Base-by-base conservation (phyloP, 345 rosid genomes). In the Acer negundo region DNA sequence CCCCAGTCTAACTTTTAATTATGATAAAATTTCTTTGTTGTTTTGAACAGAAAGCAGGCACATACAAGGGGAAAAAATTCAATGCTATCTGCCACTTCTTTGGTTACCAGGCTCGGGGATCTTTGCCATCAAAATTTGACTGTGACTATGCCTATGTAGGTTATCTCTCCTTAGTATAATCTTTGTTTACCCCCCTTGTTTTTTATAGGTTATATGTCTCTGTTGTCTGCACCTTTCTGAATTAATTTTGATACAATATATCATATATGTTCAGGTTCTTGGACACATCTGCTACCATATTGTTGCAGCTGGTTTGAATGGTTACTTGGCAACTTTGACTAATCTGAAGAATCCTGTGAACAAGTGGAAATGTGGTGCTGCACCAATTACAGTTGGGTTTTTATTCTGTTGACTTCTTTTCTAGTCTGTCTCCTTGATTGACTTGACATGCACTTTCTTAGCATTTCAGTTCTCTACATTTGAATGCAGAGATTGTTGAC, bases 21-120 rank as follows among this genome's bases (percentile, higher is more conserved):
- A 69, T 76, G 56, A 26, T 70, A 69, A 44, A 44, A 69, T 24
- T 19, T 49, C 19, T 75, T 42, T 74, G 7, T 49, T 65, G 42
- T 69, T 82, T 84, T 84, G 76, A 59, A 75, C 91, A 92, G 96
- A 92, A 92, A 89, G 93, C 88, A 80, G 98, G 96, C 81, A 90
- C 87, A 75, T 94, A 92, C 91, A 94, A 79, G 84, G 99, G 98
- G 71, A 96, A 94, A 82, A 96, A 94, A 78, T 90, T 96, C 86
- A 96, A 90, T 87, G 97, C 98, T 7, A 96, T 96, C 76, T 94
- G 97, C 89, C 98, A 96, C 86, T 96, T 96, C 84, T 96, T 96
- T 67, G 99, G 99, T 80, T 94, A 96, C 84, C 99, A 96, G 82
- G 99, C 99, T 86, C 94, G 99, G 58, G 99, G 99, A 80, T 92